Percentiles rank a stretch among this genome's conserved stretches.
These are phyloP conservation scores for Aspergillus pseudoviridinutans DNA, from an alignment of 2,329 filamentous ascomycete genomes.

Conservation along the genomic window DNA sequence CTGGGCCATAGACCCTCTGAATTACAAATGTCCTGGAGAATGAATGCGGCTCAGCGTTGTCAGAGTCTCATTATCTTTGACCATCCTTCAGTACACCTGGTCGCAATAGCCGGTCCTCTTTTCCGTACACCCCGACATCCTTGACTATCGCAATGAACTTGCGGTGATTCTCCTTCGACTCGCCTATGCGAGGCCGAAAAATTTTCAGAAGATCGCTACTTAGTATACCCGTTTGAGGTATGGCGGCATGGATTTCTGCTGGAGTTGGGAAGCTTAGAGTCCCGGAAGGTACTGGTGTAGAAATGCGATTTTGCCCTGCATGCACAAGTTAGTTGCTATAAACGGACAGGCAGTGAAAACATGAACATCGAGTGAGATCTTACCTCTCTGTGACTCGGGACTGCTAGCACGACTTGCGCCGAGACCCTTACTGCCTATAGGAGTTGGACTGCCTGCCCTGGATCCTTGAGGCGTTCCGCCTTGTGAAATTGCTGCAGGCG, in stretches of 20 bases:
- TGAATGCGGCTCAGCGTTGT: background rate
- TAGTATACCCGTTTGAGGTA: conserved; percentile 43
- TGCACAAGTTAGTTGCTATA: background rate
- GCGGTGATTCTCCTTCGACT: conserved; percentile 39
- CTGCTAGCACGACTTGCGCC: conserved; percentile 39
- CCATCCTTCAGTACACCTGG: conserved; percentile 31
- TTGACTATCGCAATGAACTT: conserved; percentile 44
- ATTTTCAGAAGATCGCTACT: conserved; percentile 42
- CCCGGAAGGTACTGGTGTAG: conserved; percentile 27
- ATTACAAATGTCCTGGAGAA: background rate
- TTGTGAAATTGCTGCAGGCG: conserved; percentile 35
- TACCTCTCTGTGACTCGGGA: conserved; percentile 33
- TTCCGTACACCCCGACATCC: conserved; percentile 41
- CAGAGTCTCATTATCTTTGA: conserved; percentile 2
- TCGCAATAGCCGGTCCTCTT: conserved; percentile 39
- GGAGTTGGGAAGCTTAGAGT: conserved; percentile 40
- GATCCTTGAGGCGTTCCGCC: conserved; percentile 46
- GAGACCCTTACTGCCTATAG: conserved; percentile 24
- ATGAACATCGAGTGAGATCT: conserved; percentile 3
- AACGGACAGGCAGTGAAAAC: background rate
- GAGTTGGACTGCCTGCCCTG: conserved; percentile 45
- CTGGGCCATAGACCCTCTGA: too few species aligned
- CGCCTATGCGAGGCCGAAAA: conserved; percentile 41
- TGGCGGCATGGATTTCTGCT: conserved; percentile 45
- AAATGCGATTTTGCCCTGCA: conserved; percentile 25